Conservation (phyloP, 1,284 basidiomycete species). For the Ganoderma resinaceum region DNA sequence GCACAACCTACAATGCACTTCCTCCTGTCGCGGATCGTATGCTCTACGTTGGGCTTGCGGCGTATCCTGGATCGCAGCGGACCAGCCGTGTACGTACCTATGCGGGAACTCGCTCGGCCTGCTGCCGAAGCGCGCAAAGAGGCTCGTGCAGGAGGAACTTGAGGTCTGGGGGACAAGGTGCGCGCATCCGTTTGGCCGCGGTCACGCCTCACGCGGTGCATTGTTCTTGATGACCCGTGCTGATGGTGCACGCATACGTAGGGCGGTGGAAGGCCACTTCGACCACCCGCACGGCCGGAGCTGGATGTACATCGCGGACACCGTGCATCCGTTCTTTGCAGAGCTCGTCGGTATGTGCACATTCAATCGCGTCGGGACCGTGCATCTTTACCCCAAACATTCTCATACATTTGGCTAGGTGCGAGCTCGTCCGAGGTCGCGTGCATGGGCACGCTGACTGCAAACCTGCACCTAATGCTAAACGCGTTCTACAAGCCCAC, state of each 20-base stretch:
- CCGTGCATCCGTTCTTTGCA: conserved; percentile 79
- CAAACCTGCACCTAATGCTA: conserved; percentile 95
- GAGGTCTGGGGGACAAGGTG: conserved; percentile 88
- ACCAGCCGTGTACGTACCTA: conserved; percentile 80
- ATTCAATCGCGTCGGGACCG: not conserved
- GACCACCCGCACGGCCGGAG: conserved; percentile 83
- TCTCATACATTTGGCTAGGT: conserved; percentile 52
- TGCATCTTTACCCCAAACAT: not conserved
- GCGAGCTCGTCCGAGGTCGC: conserved; percentile 90
- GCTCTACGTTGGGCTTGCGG: not conserved
- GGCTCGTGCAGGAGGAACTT: conserved; percentile 86
- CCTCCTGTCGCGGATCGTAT: not conserved
- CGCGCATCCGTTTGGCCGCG: conserved; percentile 37
- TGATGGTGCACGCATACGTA: conserved; percentile 40
- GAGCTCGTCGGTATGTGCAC: conserved; percentile 78
- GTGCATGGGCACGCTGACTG: conserved; percentile 93
- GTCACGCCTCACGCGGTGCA: conserved; percentile 18
- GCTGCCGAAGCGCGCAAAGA: conserved; percentile 76
- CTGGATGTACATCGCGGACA: conserved; percentile 86
- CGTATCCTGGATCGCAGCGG: conserved; percentile 43
- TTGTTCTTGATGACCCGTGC: not conserved
- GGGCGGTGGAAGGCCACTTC: conserved; percentile 93
- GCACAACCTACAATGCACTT: not conserved
- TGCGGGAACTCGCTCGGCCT: conserved; percentile 97
- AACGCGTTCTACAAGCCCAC: conserved; percentile 94